These are phyloP conservation scores for Quercus agrifolia DNA, from an alignment of 306 rosid genomes.

Conservation along the genomic window DNA sequence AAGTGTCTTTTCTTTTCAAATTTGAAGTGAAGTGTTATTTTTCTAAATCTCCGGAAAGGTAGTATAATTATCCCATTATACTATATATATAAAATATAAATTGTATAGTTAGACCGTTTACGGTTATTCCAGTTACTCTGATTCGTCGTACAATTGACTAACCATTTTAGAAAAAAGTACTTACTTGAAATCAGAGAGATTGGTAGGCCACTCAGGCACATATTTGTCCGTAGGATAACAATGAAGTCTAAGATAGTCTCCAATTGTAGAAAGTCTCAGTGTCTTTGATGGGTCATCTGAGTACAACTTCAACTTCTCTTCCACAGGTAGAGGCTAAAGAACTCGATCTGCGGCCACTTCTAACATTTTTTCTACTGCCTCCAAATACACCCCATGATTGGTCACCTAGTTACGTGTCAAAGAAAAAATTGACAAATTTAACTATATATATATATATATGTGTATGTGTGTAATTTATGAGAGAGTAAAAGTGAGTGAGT, in stretches of 20 bases:
- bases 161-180: background rate
- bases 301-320: slow-evolving; percentile 80
- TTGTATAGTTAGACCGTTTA: no score
- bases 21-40: fast-evolving
- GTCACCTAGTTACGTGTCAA: slow-evolving; percentile 39
- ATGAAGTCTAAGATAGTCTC: slow-evolving; percentile 91
- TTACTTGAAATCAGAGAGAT: slow-evolving; percentile 74
- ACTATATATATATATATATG: no score
- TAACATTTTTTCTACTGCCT: slow-evolving; percentile 43
- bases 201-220: slow-evolving; percentile 79
- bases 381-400: slow-evolving; percentile 63
- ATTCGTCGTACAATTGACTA: no score
- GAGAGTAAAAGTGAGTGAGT: no score
- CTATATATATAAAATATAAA: no score
- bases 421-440: no score
- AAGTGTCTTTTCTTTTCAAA: no score
- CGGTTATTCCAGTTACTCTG: no score
- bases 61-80: fast-evolving
- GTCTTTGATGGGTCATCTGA: slow-evolving; percentile 88
- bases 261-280: slow-evolving; percentile 69
- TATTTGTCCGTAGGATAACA: slow-evolving; percentile 70
- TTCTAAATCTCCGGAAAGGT: fast-evolving
- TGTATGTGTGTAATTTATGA: no score
- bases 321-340: slow-evolving; percentile 56
- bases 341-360: slow-evolving; percentile 43